A percentile compares a stretch with the other conserved stretches of the same genome.
phyloP scores from a whole-genome alignment of 2,329 filamentous ascomycete species.

The Stemphylium beticola region DNA sequence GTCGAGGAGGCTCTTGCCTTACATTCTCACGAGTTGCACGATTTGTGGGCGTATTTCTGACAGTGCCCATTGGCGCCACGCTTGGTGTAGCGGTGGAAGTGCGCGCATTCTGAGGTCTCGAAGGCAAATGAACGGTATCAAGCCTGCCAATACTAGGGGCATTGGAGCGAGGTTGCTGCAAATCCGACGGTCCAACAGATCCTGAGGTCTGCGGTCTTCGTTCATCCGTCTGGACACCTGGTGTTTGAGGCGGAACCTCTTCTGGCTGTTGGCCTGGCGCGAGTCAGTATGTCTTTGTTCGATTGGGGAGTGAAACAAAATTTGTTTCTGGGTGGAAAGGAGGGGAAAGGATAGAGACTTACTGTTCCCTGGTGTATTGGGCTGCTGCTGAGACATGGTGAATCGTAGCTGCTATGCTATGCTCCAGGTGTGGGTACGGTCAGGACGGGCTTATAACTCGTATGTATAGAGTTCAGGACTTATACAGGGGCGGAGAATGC shows the following conservation, averaged over 20 bases:
- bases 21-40: constrained; percentile 16
- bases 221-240: constrained; percentile 5
- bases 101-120: constrained; percentile 13
- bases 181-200: constrained; percentile 9
- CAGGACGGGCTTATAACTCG: not conserved
- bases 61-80: constrained; percentile 22
- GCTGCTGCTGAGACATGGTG: constrained; percentile 19
- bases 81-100: constrained; percentile 10
- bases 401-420: not conserved
- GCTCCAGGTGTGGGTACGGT: not conserved
- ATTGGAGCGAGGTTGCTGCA: constrained; percentile 19
- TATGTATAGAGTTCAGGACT: not conserved
- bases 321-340: not conserved
- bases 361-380: constrained; percentile 8
- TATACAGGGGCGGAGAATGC: not conserved
- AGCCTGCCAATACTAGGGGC: constrained; percentile 25
- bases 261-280: constrained; percentile 1
- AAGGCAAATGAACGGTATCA: constrained; percentile 14
- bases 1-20: constrained; percentile 17
- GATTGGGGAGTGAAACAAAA: not conserved
- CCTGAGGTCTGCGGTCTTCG: constrained; percentile 14
- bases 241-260: not conserved
- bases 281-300: not conserved
- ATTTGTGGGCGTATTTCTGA: constrained; percentile 19
- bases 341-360: not conserved